Base-by-base conservation (phyloP, 2,329 filamentous ascomycete species). In the Aspergillus aculeatinus region DNA sequence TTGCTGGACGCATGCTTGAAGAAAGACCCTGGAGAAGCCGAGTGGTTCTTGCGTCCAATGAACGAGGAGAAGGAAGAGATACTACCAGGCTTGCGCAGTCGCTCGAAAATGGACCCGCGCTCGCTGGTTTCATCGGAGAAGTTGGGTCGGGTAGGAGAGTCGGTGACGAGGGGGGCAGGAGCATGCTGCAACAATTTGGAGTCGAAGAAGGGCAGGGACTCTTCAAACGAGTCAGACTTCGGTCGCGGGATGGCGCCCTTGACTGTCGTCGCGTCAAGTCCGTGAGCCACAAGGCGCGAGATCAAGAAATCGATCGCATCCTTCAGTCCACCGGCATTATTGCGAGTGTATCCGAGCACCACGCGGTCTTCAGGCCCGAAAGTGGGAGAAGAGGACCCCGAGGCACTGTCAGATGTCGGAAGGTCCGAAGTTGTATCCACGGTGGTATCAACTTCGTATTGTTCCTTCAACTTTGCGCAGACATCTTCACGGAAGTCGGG, bases 191-290 rank as follows among this genome's bases (percentile, higher is more conserved):
- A 85, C 50, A 99, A 85, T 80, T 97, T 98, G 2, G 94, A 97
- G 74, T 97, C 91, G 72, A 99, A 99, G 80, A 93, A 98, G 59
- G 93, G 94, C 55, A 98, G 83, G 7, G 94, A 96, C 69, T 99
- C 94, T 74, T 99, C 95, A 66, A 99, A 99, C 0, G 95, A 97
- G 76, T 99, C 95, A 1, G 95, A 98, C 80, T 98, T 97, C 64
- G 95, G 95, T n/a, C 95, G 90, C 21, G 94, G 92, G 65, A 98
- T 95, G n/a, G 92, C 89, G 55, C 95, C 95, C 76, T 96, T 96
- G 70, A 98, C 88, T 48, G 92, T 88, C 59, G 85, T 90, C 10
- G 89, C 85, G 69, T 98, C 92, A n/a, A 97, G 86, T n/a, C 91
- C 90, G 51, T 92, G 89, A 49, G 91, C 89, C 29, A 96, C 90